Evolutionary conservation across 768 basidiomycete species (phyloP), one percentile per base, ranked within the genome.

Genomic region (Panellus pusillus): DNA sequence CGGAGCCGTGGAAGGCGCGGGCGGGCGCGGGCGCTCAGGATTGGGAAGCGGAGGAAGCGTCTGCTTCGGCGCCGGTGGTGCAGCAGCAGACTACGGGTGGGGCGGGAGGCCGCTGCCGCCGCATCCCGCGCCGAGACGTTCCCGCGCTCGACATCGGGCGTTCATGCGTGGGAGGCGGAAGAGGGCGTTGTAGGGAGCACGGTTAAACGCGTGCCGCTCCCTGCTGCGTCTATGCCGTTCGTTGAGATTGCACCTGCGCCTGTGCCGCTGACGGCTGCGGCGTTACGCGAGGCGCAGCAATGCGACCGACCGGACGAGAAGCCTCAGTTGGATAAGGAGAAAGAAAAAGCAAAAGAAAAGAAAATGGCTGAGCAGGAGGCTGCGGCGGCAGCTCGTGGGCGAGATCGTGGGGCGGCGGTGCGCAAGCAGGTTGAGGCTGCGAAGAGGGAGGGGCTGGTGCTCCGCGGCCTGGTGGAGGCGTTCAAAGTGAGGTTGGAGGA

Each of bases 401-500:
- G 51, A 4, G 46, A 24, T 13, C 47, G 55, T 6, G 59, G 51
- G 35, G 52, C 52, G 39, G 52, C 17, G 52, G 37, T 58, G 17
- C 14, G 13, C n/a, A 20, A 37, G n/a, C 14, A 47, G 32, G 47
- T 27, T 2, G 37, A 44, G 44, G 52, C 48, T 40, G 27, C 57
- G 48, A 17, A 51, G 43, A 32, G 27, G 37, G 59, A 62, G 36
- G 35, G 54, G 27, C 43, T 43, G n/a, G 57, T 47, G 20, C 47
- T 59, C 28, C 14, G 55, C 6, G 37, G 19, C 19, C 12, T 59
- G 44, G 49, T 64, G 35, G 61, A 63, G 39, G 50, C 41, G 37
- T 66, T 64, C 49, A 53, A 45, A 17, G 35, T n/a, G 29, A 17
- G 62, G 27, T 42, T 66, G 17, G 63, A 61, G 45, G 63, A 64